Evolutionary conservation across 169 alveolate species (phyloP).

Genomic region (Plasmodium sp.): DNA sequence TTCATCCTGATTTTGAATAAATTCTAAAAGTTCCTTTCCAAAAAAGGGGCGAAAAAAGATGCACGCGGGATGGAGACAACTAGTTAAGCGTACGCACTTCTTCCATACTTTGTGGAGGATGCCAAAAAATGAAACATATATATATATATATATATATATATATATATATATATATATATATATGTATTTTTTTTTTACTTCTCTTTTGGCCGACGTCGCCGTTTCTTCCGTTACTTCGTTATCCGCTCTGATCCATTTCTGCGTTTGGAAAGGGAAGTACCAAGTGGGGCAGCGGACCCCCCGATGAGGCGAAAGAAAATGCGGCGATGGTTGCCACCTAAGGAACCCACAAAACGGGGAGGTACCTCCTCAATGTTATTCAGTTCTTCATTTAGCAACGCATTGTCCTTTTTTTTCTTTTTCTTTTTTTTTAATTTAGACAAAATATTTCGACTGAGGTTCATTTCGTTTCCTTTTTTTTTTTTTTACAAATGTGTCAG

Average conservation of each 20-base stretch:
- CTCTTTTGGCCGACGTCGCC: conserved; percentile 13
- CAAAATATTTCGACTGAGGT: conserved; percentile 30
- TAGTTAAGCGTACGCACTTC: not conserved
- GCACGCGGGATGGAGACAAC: not conserved
- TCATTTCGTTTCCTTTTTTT: conserved; percentile 31
- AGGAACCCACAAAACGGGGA: not conserved
- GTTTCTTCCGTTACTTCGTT: conserved; percentile 2
- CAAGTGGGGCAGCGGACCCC: not conserved
- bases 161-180: not conserved
- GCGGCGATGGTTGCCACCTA: not conserved
- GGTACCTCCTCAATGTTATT: conserved; percentile 33
- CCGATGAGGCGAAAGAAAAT: not conserved
- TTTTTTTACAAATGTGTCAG: not conserved
- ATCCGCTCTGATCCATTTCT: conserved; percentile 39
- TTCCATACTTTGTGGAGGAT: not conserved
- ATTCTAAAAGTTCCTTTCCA: conserved; percentile 56
- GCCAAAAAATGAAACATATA: not conserved
- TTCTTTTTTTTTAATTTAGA: conserved; percentile 41
- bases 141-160: too few species aligned
- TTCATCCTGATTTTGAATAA: conserved; percentile 67
- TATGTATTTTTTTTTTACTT: not conserved
- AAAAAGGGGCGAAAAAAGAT: not conserved
- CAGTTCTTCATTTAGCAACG: conserved; percentile 36
- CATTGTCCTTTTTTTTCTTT: conserved; percentile 54
- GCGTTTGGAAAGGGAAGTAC: not conserved